These are phyloP conservation scores for Cyclotella distinguenda DNA, from an alignment of 108 stramenopile genomes.

Conservation along the genomic window DNA sequence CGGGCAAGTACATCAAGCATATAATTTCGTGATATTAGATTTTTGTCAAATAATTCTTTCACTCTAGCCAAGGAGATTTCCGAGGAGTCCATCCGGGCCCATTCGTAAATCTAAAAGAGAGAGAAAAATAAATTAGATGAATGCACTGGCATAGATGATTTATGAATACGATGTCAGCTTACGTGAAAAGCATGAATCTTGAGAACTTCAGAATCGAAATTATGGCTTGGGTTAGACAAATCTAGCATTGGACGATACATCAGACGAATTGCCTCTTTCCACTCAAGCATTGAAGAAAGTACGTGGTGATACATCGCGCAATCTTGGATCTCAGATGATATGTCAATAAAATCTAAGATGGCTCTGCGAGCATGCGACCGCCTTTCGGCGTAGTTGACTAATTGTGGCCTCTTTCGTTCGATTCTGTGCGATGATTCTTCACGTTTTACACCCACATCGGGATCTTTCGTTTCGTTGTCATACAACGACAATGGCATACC, in stretches of 20 bases:
- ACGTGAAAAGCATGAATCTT: slow-evolving; percentile 33
- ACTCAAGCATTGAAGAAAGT: slow-evolving; percentile 45
- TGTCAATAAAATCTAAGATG: slow-evolving; percentile 23
- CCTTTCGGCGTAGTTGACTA: slow-evolving; percentile 13
- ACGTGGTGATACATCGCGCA: slow-evolving; percentile 38
- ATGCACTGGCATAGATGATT: neutral
- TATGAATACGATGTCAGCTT: slow-evolving; percentile 1
- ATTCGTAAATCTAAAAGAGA: slow-evolving; percentile 15
- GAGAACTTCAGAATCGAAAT: slow-evolving; percentile 18
- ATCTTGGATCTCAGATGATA: slow-evolving; percentile 17
- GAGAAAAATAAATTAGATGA: neutral
- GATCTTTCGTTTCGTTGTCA: neutral
- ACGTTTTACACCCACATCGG: neutral
- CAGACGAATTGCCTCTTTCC: slow-evolving; percentile 23
- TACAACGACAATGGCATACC: slow-evolving; percentile 3
- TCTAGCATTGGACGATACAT: slow-evolving; percentile 8
- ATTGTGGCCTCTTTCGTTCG: slow-evolving; percentile 6
- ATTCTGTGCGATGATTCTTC: neutral
- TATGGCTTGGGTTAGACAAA: neutral
- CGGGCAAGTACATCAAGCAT: slow-evolving; percentile 34
- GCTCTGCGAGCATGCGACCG: slow-evolving; percentile 16
- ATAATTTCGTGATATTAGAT: slow-evolving; percentile 17
- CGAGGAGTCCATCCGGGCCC: slow-evolving; percentile 24
- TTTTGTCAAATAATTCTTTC: slow-evolving; percentile 13
- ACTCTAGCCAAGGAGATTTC: slow-evolving; percentile 26